These are phyloP conservation scores for Candida quercuum DNA, from an alignment of 805 yeast species.

Conservation along the genomic window DNA sequence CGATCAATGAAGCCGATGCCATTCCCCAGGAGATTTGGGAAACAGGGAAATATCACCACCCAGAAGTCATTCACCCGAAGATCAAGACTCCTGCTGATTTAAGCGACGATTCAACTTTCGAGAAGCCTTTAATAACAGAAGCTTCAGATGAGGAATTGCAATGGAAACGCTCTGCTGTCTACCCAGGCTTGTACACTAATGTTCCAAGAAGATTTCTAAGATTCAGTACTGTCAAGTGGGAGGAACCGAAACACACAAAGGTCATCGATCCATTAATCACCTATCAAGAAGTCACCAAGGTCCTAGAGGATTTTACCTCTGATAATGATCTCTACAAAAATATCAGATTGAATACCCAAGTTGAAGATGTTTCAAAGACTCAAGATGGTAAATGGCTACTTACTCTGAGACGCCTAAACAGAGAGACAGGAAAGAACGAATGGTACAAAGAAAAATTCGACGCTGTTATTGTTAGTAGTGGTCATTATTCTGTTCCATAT, in stretches of 20 bases:
- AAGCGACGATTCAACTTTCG: constrained; percentile 11
- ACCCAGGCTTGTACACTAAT: constrained; percentile 33
- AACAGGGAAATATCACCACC: constrained; percentile 26
- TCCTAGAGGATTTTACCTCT: constrained; percentile 25
- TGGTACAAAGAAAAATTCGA: constrained; percentile 47
- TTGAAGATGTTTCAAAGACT: constrained; percentile 30
- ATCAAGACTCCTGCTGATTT: constrained; percentile 8
- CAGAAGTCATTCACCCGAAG: constrained; percentile 25
- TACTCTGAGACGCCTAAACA: constrained; percentile 19
- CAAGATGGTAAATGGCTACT: constrained; percentile 33
- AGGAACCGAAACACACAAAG: constrained; percentile 11
- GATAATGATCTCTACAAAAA: constrained; percentile 25
- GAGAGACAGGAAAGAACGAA: constrained; percentile 18
- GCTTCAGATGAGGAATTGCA: constrained; percentile 28
- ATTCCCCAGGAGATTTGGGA: constrained; percentile 22
- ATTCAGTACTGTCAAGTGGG: constrained; percentile 29
- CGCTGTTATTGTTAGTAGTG: constrained; percentile 52
- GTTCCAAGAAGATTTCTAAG: constrained; percentile 34
- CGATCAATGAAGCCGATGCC: constrained; percentile 14
- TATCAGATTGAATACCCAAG: constrained; percentile 32
- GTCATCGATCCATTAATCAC: constrained; percentile 32
- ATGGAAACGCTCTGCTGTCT: constrained; percentile 34
- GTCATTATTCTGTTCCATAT: constrained; percentile 52
- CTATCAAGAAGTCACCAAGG: constrained; percentile 26
- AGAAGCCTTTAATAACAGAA: constrained; percentile 11